These are phyloP conservation scores for Asterophora lycoperdoides DNA, from an alignment of 768 basidiomycete genomes.

Conservation along the genomic window DNA sequence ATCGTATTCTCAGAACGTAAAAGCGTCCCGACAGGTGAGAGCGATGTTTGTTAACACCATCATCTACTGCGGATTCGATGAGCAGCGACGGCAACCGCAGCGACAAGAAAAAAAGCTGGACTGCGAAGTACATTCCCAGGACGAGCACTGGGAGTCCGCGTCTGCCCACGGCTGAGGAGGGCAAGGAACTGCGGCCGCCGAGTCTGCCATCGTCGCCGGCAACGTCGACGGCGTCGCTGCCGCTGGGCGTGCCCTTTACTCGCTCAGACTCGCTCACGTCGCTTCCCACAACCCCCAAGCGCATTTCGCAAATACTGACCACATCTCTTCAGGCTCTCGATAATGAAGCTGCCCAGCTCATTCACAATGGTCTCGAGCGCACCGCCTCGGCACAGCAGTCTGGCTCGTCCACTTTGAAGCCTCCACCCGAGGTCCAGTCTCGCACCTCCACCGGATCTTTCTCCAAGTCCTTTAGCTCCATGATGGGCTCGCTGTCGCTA, in stretches of 20 bases:
- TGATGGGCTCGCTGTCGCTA: slow-evolving; percentile 68
- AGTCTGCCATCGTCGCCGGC: slow-evolving; percentile 13
- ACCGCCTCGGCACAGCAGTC: slow-evolving; percentile 28
- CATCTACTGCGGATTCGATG: slow-evolving; percentile 13
- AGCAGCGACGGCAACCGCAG: slow-evolving; percentile 9
- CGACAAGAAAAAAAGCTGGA: slow-evolving; percentile 33
- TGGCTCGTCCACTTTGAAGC: slow-evolving; percentile 22
- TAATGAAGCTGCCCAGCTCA: slow-evolving; percentile 41
- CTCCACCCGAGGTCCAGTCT: slow-evolving; percentile 30
- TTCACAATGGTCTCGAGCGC: slow-evolving; percentile 50
- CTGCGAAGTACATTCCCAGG: slow-evolving; percentile 30
- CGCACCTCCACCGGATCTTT: slow-evolving; percentile 44
- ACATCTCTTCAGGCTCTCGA: slow-evolving; percentile 37
- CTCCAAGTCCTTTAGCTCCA: slow-evolving; percentile 58
- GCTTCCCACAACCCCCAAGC: slow-evolving; percentile 27
- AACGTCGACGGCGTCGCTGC: slow-evolving; percentile 6
- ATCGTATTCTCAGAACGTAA: slow-evolving; percentile 6
- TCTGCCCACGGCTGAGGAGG: slow-evolving; percentile 26
- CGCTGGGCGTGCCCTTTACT: slow-evolving; percentile 12
- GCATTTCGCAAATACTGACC: slow-evolving; percentile 33
- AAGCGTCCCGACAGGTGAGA: slow-evolving; percentile 8
- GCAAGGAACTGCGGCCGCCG: slow-evolving; percentile 21
- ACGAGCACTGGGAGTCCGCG: slow-evolving; percentile 28
- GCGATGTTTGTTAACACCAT: not conserved
- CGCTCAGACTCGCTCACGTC: slow-evolving; percentile 24